Evolutionary conservation across 495 filamentous ascomycete genomes (phyloP).

Genomic region (Tuber microsphaerosporum): DNA sequence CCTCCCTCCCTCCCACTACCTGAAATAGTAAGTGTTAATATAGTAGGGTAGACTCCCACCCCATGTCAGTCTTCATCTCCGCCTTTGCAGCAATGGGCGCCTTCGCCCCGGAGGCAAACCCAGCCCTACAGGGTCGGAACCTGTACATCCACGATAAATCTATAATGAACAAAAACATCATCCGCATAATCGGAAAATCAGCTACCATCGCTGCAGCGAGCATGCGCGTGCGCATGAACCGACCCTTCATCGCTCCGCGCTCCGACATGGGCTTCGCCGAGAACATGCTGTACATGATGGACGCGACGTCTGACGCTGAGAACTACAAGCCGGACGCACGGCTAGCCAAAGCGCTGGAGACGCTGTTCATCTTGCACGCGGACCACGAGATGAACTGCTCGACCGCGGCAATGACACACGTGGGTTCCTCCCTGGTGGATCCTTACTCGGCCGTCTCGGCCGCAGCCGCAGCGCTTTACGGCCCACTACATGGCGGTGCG

Average conservation of each 20-base stretch:
- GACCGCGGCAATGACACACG: conserved; percentile 49
- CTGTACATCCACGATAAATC: conserved; percentile 45
- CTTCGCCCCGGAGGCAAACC: conserved; percentile 44
- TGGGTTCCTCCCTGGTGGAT: conserved; percentile 49
- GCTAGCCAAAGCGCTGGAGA: conserved; percentile 44
- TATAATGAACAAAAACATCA: conserved; percentile 45
- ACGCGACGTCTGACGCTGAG: conserved; percentile 42
- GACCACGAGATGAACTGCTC: conserved; percentile 54
- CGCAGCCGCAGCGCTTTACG: conserved; percentile 49
- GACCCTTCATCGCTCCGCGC: conserved; percentile 43
- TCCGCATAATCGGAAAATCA: conserved; percentile 44
- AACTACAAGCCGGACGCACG: conserved; percentile 42
- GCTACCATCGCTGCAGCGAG: conserved; percentile 44
- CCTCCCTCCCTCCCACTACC: not conserved
- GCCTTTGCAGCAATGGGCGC: conserved; percentile 46
- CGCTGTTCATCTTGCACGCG: conserved; percentile 47
- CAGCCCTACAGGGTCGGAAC: conserved; percentile 43
- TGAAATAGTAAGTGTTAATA: not conserved
- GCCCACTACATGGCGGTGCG: conserved; percentile 55
- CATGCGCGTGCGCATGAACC: conserved; percentile 44
- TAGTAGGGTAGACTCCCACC: conserved; percentile 40
- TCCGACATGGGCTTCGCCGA: conserved; percentile 45
- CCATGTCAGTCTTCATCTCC: conserved; percentile 46
- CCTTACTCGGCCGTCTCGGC: conserved; percentile 48
- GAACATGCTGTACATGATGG: conserved; percentile 47